Evolutionary conservation across 306 rosid species (phyloP).

Genomic region (Ochetophila trinervis): DNA sequence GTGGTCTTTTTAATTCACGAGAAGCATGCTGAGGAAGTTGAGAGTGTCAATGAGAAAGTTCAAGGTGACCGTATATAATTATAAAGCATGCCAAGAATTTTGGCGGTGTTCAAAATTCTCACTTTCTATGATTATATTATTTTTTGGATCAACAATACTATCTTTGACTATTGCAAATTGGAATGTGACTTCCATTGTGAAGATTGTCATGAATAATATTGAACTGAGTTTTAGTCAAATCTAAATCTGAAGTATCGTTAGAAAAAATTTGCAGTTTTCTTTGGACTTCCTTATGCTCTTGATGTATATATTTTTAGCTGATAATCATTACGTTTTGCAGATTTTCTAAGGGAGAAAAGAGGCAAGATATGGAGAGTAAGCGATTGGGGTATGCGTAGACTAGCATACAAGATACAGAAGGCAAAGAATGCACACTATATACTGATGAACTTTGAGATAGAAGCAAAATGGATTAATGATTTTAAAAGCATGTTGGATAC

Average conservation of each 20-base stretch:
- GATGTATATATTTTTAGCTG: conserved; percentile 4
- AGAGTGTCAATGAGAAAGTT: conserved; percentile 64
- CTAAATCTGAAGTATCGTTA: too few species aligned
- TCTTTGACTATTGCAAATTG: neutral
- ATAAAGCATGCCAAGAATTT: neutral
- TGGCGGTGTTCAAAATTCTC: neutral
- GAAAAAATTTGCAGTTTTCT: too few species aligned
- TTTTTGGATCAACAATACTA: conserved; percentile 6
- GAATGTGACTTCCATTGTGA: too few species aligned
- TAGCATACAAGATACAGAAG: conserved; percentile 82
- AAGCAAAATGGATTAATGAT: conserved; percentile 75
- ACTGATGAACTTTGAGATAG: conserved; percentile 88
- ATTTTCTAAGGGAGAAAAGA: conserved; percentile 80
- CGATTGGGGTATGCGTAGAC: conserved; percentile 91
- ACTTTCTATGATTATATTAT: too few species aligned
- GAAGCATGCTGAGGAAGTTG: conserved; percentile 71
- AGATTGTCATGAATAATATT: neutral
- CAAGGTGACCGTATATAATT: conserved; percentile 43
- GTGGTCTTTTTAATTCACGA: conserved; percentile 82
- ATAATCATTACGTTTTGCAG: conserved; percentile 41
- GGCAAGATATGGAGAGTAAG: conserved; percentile 77
- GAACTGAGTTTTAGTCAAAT: neutral
- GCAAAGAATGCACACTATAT: conserved; percentile 70
- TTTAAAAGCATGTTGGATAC: conserved; percentile 78
- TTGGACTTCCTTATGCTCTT: too few species aligned